phyloP scores from a whole-genome alignment of 1,284 basidiomycete genomes.

The Rhodofomes roseus region DNA sequence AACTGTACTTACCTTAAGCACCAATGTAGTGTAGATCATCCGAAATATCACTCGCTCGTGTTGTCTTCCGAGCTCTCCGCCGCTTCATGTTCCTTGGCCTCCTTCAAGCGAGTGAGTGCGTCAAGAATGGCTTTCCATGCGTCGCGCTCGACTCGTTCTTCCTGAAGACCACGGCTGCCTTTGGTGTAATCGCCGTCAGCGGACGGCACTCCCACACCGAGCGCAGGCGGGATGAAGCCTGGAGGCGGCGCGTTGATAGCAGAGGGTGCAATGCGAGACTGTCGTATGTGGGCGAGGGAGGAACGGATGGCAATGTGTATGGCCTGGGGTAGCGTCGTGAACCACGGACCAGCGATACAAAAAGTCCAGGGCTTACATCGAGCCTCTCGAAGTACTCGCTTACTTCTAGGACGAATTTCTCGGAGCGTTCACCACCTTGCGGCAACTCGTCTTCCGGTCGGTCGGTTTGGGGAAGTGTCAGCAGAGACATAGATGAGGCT shows the following conservation, averaged over 20 bases:
- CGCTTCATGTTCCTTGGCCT: conserved; percentile 27
- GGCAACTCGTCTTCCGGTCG: conserved; percentile 59
- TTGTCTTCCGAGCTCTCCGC: conserved; percentile 1
- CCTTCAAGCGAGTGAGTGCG: conserved; percentile 60
- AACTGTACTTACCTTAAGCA: conserved; percentile 17
- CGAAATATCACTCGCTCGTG: conserved; percentile 1
- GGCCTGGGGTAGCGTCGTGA: conserved; percentile 36
- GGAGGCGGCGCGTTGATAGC: conserved; percentile 73
- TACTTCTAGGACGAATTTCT: conserved; percentile 78
- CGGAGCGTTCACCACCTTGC: conserved; percentile 76
- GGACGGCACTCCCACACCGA: conserved; percentile 69
- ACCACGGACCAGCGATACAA: neutral
- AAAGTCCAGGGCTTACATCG: conserved; percentile 48
- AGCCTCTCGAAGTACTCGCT: conserved; percentile 80
- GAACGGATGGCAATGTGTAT: conserved; percentile 74
- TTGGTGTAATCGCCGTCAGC: conserved; percentile 20
- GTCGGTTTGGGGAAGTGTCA: conserved; percentile 77
- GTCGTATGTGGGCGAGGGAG: conserved; percentile 73
- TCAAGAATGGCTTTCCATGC: conserved; percentile 73
- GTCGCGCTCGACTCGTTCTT: conserved; percentile 69
- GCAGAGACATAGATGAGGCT: conserved; percentile 69
- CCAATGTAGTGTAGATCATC: conserved; percentile 2
- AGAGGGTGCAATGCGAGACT: conserved; percentile 78
- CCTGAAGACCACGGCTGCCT: conserved; percentile 61
- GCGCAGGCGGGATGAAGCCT: conserved; percentile 67